Evolutionary conservation across 805 yeast species (phyloP).

Genomic region (Sugiyamaella americana): DNA sequence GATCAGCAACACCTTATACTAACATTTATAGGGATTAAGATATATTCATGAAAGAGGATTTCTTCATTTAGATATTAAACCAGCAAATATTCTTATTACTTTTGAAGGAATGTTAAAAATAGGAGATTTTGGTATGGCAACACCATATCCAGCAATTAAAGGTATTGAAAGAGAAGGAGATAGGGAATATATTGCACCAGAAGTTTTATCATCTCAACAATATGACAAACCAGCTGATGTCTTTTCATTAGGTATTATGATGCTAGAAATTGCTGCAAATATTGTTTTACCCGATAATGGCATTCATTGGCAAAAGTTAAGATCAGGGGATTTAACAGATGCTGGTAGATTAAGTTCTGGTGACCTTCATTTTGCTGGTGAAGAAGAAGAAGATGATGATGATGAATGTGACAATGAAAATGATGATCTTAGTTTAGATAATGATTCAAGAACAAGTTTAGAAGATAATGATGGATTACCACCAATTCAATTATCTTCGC

Average conservation of each 20-base stretch:
- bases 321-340: conserved; percentile 93
- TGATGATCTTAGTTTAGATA: conserved; percentile 5
- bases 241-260: conserved; percentile 87
- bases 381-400: conserved; percentile 6
- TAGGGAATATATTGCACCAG: conserved; percentile 96
- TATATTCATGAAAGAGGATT: conserved; percentile 74
- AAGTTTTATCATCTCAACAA: conserved; percentile 70
- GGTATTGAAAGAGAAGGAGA: conserved; percentile 93
- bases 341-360: conserved; percentile 76
- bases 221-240: conserved; percentile 93
- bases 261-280: conserved; percentile 94
- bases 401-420: conserved; percentile 1
- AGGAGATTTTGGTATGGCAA: conserved; percentile 95
- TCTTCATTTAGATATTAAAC: conserved; percentile 86
- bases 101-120: conserved; percentile 92
- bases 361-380: conserved; percentile 39
- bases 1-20: too few species aligned
- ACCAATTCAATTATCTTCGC: background rate
- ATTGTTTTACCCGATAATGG: conserved; percentile 94
- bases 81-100: conserved; percentile 89
- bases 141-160: conserved; percentile 55
- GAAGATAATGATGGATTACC: conserved; percentile 1
- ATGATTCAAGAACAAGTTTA: background rate
- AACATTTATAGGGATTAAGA: conserved; percentile 49
- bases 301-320: conserved; percentile 87